Percentiles rank a stretch among this genome's conserved stretches.
These are phyloP conservation scores for Eucalyptus pauciflora DNA, from an alignment of 345 rosid genomes.

Conservation along the genomic window DNA sequence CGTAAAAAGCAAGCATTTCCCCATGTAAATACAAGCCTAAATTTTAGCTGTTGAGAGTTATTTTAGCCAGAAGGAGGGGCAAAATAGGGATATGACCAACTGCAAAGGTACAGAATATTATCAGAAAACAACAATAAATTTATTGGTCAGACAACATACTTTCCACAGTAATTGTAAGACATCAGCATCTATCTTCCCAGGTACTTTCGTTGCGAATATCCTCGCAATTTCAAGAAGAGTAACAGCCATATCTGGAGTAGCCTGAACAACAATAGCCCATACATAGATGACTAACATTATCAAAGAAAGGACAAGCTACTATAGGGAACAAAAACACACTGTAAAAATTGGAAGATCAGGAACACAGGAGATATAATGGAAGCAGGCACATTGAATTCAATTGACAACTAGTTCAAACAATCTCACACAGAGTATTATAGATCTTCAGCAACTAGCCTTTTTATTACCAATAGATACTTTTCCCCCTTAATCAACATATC, in stretches of 20 bases:
- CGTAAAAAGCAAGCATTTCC: background rate
- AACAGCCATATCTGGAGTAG: conserved; percentile 99
- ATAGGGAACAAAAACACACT: background rate
- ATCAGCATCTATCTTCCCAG: conserved; percentile 98
- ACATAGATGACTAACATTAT: background rate
- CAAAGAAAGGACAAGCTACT: background rate
- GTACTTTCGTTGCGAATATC: conserved; percentile 98
- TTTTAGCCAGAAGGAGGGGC: background rate
- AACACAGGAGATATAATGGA: background rate
- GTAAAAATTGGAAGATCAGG: background rate
- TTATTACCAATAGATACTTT: background rate
- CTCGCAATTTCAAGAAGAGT: conserved; percentile 98
- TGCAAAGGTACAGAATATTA: background rate
- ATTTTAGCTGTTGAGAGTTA: background rate
- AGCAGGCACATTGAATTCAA: background rate
- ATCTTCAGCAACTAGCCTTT: background rate
- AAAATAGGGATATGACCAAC: background rate
- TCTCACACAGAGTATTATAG: background rate
- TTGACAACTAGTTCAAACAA: background rate
- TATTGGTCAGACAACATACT: conserved; percentile 27
- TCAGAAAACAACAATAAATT: background rate
- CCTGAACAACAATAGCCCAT: conserved; percentile 28
- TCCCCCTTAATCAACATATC: background rate
- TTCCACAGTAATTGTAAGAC: conserved; percentile 96
- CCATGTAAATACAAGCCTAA: background rate